Conservation (phyloP, 2,329 filamentous ascomycete genomes). For the Ilyonectria mors-panacis region DNA sequence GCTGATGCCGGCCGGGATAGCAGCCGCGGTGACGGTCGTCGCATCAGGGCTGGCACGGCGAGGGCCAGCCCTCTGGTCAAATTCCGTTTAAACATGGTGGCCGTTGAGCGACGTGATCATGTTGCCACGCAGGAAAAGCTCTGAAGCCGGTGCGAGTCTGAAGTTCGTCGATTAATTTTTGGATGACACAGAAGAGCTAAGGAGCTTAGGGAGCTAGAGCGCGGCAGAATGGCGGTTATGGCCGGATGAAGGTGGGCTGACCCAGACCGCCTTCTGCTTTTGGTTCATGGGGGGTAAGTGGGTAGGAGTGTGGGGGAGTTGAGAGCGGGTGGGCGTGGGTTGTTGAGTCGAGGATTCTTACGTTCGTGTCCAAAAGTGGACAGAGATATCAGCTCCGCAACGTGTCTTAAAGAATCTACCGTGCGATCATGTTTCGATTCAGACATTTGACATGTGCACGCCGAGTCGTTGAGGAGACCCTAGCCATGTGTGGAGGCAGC, state of each 20-base stretch:
- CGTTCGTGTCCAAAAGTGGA: slow-evolving; percentile 2
- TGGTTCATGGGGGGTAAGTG: slow-evolving; percentile 2
- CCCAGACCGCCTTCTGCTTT: slow-evolving; percentile 44
- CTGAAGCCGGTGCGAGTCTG: slow-evolving; percentile 14
- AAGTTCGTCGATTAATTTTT: slow-evolving; percentile 33
- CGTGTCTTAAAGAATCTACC: no score
- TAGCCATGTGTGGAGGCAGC: not conserved
- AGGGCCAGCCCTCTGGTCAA: slow-evolving; percentile 34
- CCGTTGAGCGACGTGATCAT: slow-evolving; percentile 29
- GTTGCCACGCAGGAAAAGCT: slow-evolving; percentile 18
- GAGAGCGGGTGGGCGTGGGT: not conserved
- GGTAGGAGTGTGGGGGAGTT: slow-evolving; percentile 13
- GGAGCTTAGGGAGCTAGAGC: slow-evolving; percentile 24
- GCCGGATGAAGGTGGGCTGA: slow-evolving; percentile 35
- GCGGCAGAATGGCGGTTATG: slow-evolving; percentile 39
- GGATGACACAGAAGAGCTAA: slow-evolving; percentile 34
- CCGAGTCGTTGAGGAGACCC: not conserved
- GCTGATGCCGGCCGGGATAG: slow-evolving; percentile 11
- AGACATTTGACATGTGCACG: not conserved
- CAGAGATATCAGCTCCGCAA: not conserved
- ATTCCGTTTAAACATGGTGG: slow-evolving; percentile 43
- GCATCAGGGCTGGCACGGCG: slow-evolving; percentile 22
- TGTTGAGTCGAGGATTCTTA: slow-evolving; percentile 1
- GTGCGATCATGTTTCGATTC: not conserved
- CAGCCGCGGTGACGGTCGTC: slow-evolving; percentile 3